Percentiles rank a stretch among this genome's conserved stretches.
Conservation (phyloP, 2,329 filamentous ascomycete species). For the Mycocentrospora acerina region DNA sequence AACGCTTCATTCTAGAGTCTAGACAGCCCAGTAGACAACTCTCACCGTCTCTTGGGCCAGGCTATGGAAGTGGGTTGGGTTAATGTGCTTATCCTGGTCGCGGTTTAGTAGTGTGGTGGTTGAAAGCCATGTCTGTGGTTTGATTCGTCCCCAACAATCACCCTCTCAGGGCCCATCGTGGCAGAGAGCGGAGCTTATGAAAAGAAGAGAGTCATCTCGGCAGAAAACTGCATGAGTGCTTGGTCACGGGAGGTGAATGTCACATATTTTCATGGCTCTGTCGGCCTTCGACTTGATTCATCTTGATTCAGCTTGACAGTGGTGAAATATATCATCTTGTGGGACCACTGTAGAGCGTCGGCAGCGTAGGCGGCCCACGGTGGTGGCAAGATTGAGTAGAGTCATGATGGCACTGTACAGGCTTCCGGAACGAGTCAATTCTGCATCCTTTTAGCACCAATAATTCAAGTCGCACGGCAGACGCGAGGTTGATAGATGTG, state of each 20-base stretch:
- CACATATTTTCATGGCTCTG: constrained; percentile 22
- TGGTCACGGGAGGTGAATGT: constrained; percentile 39
- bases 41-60: constrained; percentile 19
- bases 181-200: constrained; percentile 23
- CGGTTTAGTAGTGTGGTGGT: constrained; percentile 22
- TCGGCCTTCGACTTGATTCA: constrained; percentile 19
- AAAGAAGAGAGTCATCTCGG: constrained; percentile 15
- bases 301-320: too few species aligned
- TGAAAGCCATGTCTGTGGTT: constrained; percentile 22
- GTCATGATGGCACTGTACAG: constrained; percentile 11
- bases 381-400: constrained; percentile 4
- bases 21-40: constrained; percentile 11
- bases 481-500: constrained; percentile 13
- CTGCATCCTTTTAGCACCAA: constrained; percentile 9
- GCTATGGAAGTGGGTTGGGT: constrained; percentile 17
- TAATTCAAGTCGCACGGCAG: constrained; percentile 8
- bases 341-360: background rate
- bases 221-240: constrained; percentile 26
- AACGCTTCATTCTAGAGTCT: constrained; percentile 3
- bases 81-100: constrained; percentile 28
- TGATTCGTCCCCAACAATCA: constrained; percentile 32
- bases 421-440: constrained; percentile 23
- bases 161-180: constrained; percentile 23
- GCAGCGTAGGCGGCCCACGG: background rate
- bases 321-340: too few species aligned